Evolutionary conservation across 768 basidiomycete species (phyloP).

Genomic region (Hypsizygus marmoreus): DNA sequence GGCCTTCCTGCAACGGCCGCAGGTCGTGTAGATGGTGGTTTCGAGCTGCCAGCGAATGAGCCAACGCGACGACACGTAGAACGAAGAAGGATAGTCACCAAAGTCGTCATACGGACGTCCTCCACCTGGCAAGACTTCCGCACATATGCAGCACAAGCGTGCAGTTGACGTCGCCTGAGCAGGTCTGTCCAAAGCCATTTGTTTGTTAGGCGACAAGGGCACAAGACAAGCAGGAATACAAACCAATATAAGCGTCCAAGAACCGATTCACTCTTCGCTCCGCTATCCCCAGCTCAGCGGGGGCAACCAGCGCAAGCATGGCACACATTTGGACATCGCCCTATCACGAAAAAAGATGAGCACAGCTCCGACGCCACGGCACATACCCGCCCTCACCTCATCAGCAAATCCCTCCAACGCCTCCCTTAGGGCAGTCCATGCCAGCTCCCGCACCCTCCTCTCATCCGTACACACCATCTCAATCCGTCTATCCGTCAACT

Average conservation of each 20-base stretch:
- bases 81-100: constrained; percentile 39
- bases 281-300: constrained; percentile 55
- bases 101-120: constrained; percentile 52
- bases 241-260: constrained; percentile 75
- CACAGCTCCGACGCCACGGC: background rate
- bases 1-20: constrained; percentile 70
- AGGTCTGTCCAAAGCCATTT: constrained; percentile 46
- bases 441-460: constrained; percentile 48
- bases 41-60: constrained; percentile 49
- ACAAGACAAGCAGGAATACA: constrained; percentile 15
- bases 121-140: constrained; percentile 62
- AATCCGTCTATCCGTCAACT: constrained; percentile 39
- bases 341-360: constrained; percentile 39
- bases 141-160: constrained; percentile 72
- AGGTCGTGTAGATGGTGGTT: constrained; percentile 70
- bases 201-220: background rate
- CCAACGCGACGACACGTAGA: background rate
- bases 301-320: constrained; percentile 64
- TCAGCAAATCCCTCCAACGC: constrained; percentile 64
- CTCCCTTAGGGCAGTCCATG: constrained; percentile 56
- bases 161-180: constrained; percentile 59
- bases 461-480: constrained; percentile 54
- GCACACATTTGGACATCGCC: constrained; percentile 84
- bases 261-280: constrained; percentile 49
- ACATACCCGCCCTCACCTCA: constrained; percentile 39